Conservation (phyloP, 768 basidiomycete species). For the Auriculariales sp. region DNA sequence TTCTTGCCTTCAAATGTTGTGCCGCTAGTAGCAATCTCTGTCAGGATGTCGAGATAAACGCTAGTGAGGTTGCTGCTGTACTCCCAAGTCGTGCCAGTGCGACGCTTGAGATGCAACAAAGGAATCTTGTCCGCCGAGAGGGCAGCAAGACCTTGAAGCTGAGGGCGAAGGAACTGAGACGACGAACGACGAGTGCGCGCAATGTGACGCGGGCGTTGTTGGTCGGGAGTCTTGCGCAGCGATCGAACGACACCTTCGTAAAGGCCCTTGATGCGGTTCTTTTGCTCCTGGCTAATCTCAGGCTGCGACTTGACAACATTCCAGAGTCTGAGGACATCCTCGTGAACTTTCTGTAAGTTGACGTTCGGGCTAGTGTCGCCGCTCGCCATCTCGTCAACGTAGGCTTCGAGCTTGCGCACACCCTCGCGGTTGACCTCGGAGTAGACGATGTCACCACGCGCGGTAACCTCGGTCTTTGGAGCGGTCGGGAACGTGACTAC, state of each 20-base stretch:
- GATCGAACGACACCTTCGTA: slow-evolving; percentile 96
- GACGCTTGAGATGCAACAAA: slow-evolving; percentile 90
- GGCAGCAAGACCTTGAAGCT: slow-evolving; percentile 49
- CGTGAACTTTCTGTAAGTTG: slow-evolving; percentile 96
- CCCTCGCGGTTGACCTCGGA: slow-evolving; percentile 90
- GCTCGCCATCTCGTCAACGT: slow-evolving; percentile 96
- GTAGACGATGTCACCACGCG: slow-evolving; percentile 89
- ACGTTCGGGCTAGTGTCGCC: slow-evolving; percentile 76
- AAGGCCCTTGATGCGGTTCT: slow-evolving; percentile 84
- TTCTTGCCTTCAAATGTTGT: slow-evolving; percentile 99
- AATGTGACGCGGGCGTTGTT: slow-evolving; percentile 30
- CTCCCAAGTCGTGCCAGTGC: slow-evolving; percentile 88
- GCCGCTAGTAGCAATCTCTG: slow-evolving; percentile 96
- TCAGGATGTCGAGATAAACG: slow-evolving; percentile 89
- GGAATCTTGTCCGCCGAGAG: slow-evolving; percentile 85
- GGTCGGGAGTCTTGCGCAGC: slow-evolving; percentile 64
- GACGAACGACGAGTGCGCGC: slow-evolving; percentile 75
- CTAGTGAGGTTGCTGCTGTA: slow-evolving; percentile 95
- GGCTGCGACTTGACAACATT: slow-evolving; percentile 94
- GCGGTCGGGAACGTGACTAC: slow-evolving; percentile 96
- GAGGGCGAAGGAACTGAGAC: slow-evolving; percentile 92
- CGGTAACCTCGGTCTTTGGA: slow-evolving; percentile 84
- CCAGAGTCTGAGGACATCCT: slow-evolving; percentile 94
- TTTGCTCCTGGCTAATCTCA: slow-evolving; percentile 93
- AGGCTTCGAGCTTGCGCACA: slow-evolving; percentile 94